Percentiles rank a stretch among this genome's conserved stretches.
Conservation (phyloP, 1,139 yeast genomes). For the Spencermartinsiella ligniputridi region DNA sequence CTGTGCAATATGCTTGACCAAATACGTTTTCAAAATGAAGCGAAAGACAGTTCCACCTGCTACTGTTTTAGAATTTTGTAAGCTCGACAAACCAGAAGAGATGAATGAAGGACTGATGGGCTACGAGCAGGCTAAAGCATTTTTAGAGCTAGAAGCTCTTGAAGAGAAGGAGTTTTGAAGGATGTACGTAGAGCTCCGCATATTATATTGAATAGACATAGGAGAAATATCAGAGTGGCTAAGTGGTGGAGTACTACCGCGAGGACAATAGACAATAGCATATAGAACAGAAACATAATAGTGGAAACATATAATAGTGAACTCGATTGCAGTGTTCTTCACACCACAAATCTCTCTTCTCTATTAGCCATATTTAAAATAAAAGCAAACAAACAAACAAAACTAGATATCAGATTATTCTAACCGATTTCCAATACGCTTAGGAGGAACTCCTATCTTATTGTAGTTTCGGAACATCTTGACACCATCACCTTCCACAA, state of each 20-base stretch:
- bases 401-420: neutral
- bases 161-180: constrained; percentile 22
- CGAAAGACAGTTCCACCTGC: constrained; percentile 66
- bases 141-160: constrained; percentile 33
- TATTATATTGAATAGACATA: too few species aligned
- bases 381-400: constrained; percentile 9
- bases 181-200: too few species aligned
- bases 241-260: too few species aligned
- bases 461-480: constrained; percentile 74
- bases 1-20: constrained; percentile 64
- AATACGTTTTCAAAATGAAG: constrained; percentile 73
- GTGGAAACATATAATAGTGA: too few species aligned
- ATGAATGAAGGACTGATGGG: constrained; percentile 40
- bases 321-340: too few species aligned
- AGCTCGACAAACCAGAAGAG: constrained; percentile 44
- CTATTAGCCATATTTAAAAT: constrained; percentile 8
- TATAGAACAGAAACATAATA: too few species aligned
- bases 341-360: too few species aligned
- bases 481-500: constrained; percentile 79
- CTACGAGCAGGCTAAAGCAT: constrained; percentile 34
- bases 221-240: too few species aligned
- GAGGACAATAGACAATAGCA: too few species aligned
- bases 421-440: constrained; percentile 17
- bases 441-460: constrained; percentile 42
- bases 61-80: constrained; percentile 54